A percentile compares a stretch with the other conserved stretches of the same genome.
phyloP scores from a whole-genome alignment of 2,329 filamentous ascomycete genomes.

The Magnaporthiopsis poae region DNA sequence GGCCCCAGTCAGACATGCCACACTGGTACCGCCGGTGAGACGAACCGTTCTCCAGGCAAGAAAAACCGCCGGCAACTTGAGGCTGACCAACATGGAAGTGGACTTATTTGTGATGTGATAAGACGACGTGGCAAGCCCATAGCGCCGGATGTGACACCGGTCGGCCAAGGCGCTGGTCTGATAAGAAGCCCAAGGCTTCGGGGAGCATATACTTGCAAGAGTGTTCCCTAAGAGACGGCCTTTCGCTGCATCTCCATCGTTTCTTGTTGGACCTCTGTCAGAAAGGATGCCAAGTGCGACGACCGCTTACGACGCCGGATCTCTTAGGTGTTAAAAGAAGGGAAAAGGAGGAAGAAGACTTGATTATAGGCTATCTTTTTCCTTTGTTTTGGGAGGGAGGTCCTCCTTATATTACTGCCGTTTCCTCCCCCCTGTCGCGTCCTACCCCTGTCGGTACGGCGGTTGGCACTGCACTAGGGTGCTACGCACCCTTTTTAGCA shows the following conservation, averaged over 20 bases:
- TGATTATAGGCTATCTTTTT: too few relatives aligned
- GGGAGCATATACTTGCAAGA: background rate
- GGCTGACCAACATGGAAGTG: background rate
- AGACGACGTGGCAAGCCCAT: background rate
- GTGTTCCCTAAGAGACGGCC: background rate
- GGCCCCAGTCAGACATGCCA: background rate
- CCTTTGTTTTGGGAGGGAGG: too few relatives aligned
- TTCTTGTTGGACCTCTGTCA: background rate
- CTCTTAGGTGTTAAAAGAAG: too few relatives aligned
- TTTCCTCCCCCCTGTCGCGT: too few relatives aligned
- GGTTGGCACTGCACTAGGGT: too few relatives aligned
- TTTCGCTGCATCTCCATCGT: background rate
- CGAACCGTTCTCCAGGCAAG: background rate
- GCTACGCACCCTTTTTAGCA: too few relatives aligned
- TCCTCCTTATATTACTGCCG: too few relatives aligned
- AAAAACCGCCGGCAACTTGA: background rate
- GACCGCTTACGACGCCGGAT: too few relatives aligned
- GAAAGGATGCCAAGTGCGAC: background rate
- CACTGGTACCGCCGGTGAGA: background rate
- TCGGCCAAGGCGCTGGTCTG: background rate
- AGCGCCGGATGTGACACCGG: background rate
- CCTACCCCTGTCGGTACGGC: too few relatives aligned
- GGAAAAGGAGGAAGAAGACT: too few relatives aligned
- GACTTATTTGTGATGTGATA: background rate
- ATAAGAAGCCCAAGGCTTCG: background rate